Evolutionary conservation across 139 green algal genomes (phyloP).

Genomic region (Astrephomene gubernaculifera): DNA sequence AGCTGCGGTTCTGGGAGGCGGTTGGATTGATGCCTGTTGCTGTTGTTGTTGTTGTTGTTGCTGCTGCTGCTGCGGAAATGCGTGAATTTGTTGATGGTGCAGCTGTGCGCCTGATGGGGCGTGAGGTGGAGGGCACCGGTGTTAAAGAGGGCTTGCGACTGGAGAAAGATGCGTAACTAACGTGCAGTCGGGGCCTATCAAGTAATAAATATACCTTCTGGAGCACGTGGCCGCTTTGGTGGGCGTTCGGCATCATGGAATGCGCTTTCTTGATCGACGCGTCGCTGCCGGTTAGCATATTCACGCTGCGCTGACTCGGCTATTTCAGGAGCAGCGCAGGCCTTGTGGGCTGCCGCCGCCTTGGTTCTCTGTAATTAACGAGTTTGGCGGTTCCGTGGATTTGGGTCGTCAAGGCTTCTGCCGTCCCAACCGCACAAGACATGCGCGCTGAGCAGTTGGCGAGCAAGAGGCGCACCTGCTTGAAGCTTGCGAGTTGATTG

Average conservation of each 20-base stretch:
- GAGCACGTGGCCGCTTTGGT: neutral
- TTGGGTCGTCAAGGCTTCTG: neutral
- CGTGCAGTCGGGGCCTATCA: neutral
- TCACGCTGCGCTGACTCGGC: neutral
- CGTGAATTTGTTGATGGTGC: neutral
- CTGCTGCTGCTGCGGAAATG: neutral
- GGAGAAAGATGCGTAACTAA: neutral
- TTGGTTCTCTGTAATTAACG: constrained; percentile 9
- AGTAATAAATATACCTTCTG: neutral
- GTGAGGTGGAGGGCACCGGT: neutral
- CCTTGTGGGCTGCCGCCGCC: neutral
- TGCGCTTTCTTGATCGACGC: neutral
- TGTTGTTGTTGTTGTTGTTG: neutral
- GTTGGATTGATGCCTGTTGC: neutral
- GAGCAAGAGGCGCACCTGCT: neutral
- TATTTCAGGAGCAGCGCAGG: neutral
- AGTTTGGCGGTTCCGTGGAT: neutral
- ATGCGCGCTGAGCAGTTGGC: neutral
- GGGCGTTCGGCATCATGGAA: neutral
- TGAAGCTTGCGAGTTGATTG: constrained; percentile 16
- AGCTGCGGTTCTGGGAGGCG: neutral
- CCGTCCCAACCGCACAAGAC: neutral
- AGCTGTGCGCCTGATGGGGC: neutral
- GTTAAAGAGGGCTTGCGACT: neutral
- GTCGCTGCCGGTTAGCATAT: neutral